Evolutionary conservation across 768 basidiomycete genomes (phyloP), one percentile per base, ranked within the genome.

Genomic region (Mycena alexandri): DNA sequence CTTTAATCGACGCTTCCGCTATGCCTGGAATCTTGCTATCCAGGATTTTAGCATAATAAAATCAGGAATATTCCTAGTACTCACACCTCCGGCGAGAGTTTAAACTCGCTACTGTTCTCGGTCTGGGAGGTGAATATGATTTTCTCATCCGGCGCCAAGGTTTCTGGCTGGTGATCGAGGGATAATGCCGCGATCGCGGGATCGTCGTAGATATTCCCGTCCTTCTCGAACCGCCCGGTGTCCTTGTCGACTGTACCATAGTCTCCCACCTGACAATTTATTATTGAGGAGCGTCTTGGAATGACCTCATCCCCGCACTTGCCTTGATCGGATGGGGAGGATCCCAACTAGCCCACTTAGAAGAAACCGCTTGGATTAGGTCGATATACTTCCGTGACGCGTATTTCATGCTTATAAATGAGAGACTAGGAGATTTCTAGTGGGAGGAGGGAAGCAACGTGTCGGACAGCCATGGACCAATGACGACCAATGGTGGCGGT

Each of bases 331-430:
- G 72, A 48, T 73, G 74, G 44, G 78, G 77, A 0, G 80, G 81
- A 14, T 81, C 78, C 79, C 78, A 82, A 63, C 76, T 81, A 50
- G 72, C 79, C 80, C 79, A 82, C 68, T 80, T 81, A 5, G 79
- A 77, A 29, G 78, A 75, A 5, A 56, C 69, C 0, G 63, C 47
- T 1, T 34, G 73, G 52, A 81, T 77, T n/a, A 81, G 78, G 44
- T 81, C 81, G 50, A 75, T 64, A 70, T 75, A 82, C 55, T 81
- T 81, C 53, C 81, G 70, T 0, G 66, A 74, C 11, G 72, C 61
- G 44, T 65, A 63, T 47, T 70, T 64, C 72, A 73, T 71, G 22
- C 29, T 9, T 2, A 9, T 10, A 14, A 38, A 38, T 9, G 38
- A 38, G 10, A 38, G 2, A 11, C 11, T 38, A 12, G 12, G 34